Evolutionary conservation across 2,329 filamentous ascomycete species (phyloP).

Genomic region (Ascochyta koolunga): DNA sequence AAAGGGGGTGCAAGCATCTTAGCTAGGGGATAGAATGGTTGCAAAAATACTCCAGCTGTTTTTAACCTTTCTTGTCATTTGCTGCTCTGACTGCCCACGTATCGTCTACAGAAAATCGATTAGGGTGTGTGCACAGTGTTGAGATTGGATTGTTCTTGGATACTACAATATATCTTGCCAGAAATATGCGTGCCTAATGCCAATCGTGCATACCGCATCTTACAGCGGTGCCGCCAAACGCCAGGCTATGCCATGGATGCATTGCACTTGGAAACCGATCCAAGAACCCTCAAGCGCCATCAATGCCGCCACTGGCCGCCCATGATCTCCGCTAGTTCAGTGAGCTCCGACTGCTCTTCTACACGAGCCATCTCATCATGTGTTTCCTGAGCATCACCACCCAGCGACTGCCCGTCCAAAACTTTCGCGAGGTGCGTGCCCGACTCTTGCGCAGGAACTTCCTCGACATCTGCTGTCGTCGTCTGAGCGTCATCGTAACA

Average conservation of each 20-base stretch:
- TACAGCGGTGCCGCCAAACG: neutral
- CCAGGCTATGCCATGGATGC: neutral
- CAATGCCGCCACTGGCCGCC: neutral
- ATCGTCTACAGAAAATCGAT: too few relatives aligned
- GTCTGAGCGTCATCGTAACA: neutral
- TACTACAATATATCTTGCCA: neutral
- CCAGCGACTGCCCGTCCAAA: neutral
- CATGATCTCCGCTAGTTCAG: neutral
- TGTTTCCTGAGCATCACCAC: too few relatives aligned
- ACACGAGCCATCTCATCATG: too few relatives aligned
- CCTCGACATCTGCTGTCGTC: neutral
- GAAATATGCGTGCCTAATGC: neutral
- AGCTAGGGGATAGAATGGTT: too few relatives aligned
- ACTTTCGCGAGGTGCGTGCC: neutral
- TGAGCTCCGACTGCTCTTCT: neutral
- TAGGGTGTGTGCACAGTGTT: too few relatives aligned
- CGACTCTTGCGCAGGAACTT: neutral
- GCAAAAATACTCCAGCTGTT: too few relatives aligned
- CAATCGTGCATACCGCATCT: neutral
- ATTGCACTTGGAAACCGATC: neutral
- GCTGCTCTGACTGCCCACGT: too few relatives aligned
- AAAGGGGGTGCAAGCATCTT: too few relatives aligned
- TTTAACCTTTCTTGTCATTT: too few relatives aligned
- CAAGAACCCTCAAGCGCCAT: neutral
- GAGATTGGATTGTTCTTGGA: too few relatives aligned